Evolutionary conservation across 345 rosid species (phyloP).

Genomic region (Geranium rotundifolium): DNA sequence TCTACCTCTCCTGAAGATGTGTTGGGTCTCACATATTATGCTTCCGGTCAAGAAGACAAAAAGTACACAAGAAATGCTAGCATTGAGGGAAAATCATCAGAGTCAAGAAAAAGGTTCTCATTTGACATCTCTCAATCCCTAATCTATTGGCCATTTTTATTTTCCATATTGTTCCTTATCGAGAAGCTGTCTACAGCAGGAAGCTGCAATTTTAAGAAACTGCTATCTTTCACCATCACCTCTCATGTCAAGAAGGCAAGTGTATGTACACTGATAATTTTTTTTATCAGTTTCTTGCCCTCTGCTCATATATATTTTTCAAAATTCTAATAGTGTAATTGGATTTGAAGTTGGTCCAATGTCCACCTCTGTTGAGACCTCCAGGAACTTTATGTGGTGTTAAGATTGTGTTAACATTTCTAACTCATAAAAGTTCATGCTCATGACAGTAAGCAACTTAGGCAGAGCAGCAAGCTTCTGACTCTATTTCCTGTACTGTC

Average conservation of each 20-base stretch:
- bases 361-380: conserved; percentile 82
- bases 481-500: conserved; percentile 4
- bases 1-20: conserved; percentile 59
- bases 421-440: conserved; percentile 20
- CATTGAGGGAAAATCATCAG: conserved; percentile 34
- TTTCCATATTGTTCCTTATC: conserved; percentile 9
- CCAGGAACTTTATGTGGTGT: conserved; percentile 45
- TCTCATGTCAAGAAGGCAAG: conserved; percentile 76
- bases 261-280: conserved; percentile 11
- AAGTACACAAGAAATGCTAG: conserved; percentile 20
- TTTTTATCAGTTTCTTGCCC: conserved; percentile 2
- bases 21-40: conserved; percentile 85
- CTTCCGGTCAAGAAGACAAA: conserved; percentile 57
- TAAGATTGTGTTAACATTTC: conserved; percentile 31
- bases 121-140: conserved; percentile 7
- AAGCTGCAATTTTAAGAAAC: conserved; percentile 42
- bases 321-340: neutral
- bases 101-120: conserved; percentile 52
- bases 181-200: conserved; percentile 31
- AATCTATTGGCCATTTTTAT: neutral
- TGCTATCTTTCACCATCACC: conserved; percentile 63
- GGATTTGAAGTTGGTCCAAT: no score
- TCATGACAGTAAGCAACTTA: conserved; percentile 21
- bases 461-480: conserved; percentile 37
- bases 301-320: conserved; percentile 2